These are phyloP conservation scores for Rhododendron vialii DNA, from an alignment of 148 eudicot genomes.

Conservation along the genomic window DNA sequence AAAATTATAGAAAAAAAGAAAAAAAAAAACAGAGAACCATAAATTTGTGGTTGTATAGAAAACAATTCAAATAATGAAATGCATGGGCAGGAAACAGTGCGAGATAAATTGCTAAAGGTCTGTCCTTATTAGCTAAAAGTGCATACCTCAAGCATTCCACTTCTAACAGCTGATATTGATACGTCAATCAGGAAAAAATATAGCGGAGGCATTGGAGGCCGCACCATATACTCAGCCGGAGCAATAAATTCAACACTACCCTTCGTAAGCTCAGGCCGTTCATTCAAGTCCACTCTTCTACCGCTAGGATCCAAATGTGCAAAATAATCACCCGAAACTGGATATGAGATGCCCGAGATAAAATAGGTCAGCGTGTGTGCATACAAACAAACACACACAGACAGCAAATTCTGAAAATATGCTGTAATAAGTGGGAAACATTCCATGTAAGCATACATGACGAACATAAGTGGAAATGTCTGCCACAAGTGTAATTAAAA, in stretches of 20 bases:
- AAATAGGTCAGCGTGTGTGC: slow-evolving; percentile 11
- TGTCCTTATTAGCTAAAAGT: slow-evolving; percentile 1
- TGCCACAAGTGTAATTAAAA: not conserved
- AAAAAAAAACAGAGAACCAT: not conserved
- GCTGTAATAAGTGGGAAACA: not conserved
- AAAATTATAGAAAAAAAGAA: not conserved
- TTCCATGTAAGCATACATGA: not conserved
- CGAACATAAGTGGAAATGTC: not conserved
- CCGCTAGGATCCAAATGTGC: slow-evolving; percentile 86
- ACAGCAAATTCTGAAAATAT: not conserved
- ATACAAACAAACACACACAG: not conserved
- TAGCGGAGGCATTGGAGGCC: slow-evolving; percentile 97
- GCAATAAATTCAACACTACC: slow-evolving; percentile 98
- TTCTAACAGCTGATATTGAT: slow-evolving; percentile 79
- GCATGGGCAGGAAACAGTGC: not conserved
- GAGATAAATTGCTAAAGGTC: not conserved
- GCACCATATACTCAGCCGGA: slow-evolving; percentile 98
- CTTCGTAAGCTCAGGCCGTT: slow-evolving; percentile 82
- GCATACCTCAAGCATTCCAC: slow-evolving; percentile 99
- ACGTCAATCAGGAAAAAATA: slow-evolving; percentile 96
- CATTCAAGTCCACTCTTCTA: slow-evolving; percentile 77
- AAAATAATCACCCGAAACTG: slow-evolving; percentile 85
- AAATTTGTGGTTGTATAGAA: not conserved
- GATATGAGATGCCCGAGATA: not conserved
- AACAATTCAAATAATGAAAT: not conserved